Percentiles rank a stretch among this genome's conserved stretches.
Conservation (phyloP, 257 asterid species). For the Eucommia ulmoides region DNA sequence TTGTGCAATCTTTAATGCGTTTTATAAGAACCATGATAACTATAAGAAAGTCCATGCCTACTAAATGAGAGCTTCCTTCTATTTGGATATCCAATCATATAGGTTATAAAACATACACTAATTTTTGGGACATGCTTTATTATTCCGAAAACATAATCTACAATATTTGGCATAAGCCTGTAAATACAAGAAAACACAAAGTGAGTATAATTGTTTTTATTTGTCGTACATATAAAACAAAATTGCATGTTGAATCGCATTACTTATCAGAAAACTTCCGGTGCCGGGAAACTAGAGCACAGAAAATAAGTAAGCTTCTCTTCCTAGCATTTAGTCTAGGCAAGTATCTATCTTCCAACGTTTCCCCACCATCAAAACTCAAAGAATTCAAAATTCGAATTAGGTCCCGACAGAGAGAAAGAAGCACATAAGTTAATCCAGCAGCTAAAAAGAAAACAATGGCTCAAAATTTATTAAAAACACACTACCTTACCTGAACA, state of each 20-base stretch:
- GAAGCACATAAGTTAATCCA: slow-evolving; percentile 27
- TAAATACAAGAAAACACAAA: slow-evolving; percentile 8
- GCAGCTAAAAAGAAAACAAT: too few species aligned
- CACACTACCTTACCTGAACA: too few species aligned
- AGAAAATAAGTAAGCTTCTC: slow-evolving; percentile 34
- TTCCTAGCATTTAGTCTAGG: slow-evolving; percentile 24
- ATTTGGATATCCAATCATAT: too few species aligned
- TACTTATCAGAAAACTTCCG: slow-evolving; percentile 33
- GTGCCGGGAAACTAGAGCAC: slow-evolving; percentile 27
- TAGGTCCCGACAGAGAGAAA: slow-evolving; percentile 27
- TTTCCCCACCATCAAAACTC: slow-evolving; percentile 17
- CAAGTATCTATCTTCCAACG: slow-evolving; percentile 9
- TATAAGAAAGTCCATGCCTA: too few species aligned
- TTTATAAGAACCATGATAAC: too few species aligned
- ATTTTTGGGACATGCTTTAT: slow-evolving; percentile 20
- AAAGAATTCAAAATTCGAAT: slow-evolving; percentile 20
- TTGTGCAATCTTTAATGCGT: too few species aligned
- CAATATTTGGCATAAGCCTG: slow-evolving; percentile 30
- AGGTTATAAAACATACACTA: slow-evolving; percentile 21
- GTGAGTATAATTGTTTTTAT: not conserved
- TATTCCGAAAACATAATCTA: slow-evolving; percentile 15
- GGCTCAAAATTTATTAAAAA: too few species aligned
- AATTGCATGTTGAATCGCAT: slow-evolving; percentile 5
- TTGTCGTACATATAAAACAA: slow-evolving; percentile 4
- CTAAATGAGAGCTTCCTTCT: too few species aligned